Evolutionary conservation across 2,329 filamentous ascomycete genomes (phyloP), one percentile per base, ranked within the genome.

Genomic region (Aspergillus awamori): DNA sequence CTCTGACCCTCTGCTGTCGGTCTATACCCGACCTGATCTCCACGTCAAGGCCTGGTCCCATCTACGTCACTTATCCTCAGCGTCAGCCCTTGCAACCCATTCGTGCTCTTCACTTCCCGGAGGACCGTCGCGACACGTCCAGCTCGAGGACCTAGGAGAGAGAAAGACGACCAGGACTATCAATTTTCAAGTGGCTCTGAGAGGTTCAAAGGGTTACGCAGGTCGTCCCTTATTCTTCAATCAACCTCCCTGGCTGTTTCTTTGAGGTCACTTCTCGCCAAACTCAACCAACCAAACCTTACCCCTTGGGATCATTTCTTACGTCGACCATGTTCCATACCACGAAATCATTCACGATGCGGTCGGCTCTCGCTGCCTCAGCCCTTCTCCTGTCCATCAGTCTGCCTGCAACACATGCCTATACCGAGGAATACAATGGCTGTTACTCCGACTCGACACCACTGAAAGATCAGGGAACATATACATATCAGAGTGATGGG

Each of bases 401-500:
- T 39, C 62, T 68, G 13, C 65, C 63, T 30, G 63, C 64, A 15
- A 66, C 66, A 43, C 54, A 61, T 33, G 67, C 72, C 36, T 64
- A 70, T 49, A 28, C 65, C 4, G 45, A 58, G 41, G 55, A 63
- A 13, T 49, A 67, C 30, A 73, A 80, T 49, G 85, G 84, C 49
- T 88, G 86, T 76, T 87, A 83, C 72, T 78, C 74, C 45, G 79
- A 76, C 17, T 76, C 78, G 5, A 72, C 71, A n/a, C 79, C 79
- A 2, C 75, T 87, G 56, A 73, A 74, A 52, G 77, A 83, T 63
- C 76, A 82, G 62, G 84, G 82, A 15, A 60, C 68, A 11, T 84
- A 80, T 60, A 77, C 73, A 28, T 88, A 80, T 68, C 85, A 87
- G 68, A 83, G 81, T 64, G 74, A 76, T 30, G 85, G 86, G 57